Base-by-base conservation (phyloP, 768 basidiomycete genomes). In the Boletus fagicola region DNA sequence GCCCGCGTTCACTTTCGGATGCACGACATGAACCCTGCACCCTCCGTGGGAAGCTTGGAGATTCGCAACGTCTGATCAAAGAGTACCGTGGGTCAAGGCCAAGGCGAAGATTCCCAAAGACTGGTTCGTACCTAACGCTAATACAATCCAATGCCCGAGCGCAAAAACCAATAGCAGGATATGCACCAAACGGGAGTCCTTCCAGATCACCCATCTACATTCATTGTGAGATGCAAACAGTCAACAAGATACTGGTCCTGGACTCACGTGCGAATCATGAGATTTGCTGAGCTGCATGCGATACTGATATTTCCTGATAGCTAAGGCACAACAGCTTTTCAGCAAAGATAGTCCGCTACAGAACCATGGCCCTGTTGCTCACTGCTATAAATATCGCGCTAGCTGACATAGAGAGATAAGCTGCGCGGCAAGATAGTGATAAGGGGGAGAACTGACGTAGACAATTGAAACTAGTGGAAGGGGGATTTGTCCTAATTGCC, bases 191-290 rank as follows among this genome's bases (percentile, higher is more conserved):
- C 42, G 52, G 4, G 62, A 58, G 10, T 46, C 51, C 38, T 48
- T 70, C 69, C 71, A 70, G 44, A 70, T 61, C 31, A 66, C 48
- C 68, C 71, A 70, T 56, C 71, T 72, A 42, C 11, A 13, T 8
- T 38, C 12, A 16, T 55, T 20, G 47, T 51, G 35, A 60, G 44
- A 48, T 8, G 1, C 13, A 9, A 42, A 28, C 8, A 22, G 11
- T 2, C 7, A 8, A 39, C 1, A 22, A 36, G 28, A 39, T 6
- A 22, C 0, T 9, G 3, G 20, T 35, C 3, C 45, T 10, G 9
- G 33, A 52, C 69, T 54, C 52, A 71, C 71, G 65, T 63, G 51
- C 71, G 67, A 51, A 72, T 58, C 62, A 72, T 63, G 45, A 71
- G 20, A 48, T 72, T 72, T 20, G 50, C 54, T 0, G 71, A 71